Evolutionary conservation across 345 rosid genomes (phyloP), one percentile per base, ranked within the genome.

Genomic region (Salix udensis): DNA sequence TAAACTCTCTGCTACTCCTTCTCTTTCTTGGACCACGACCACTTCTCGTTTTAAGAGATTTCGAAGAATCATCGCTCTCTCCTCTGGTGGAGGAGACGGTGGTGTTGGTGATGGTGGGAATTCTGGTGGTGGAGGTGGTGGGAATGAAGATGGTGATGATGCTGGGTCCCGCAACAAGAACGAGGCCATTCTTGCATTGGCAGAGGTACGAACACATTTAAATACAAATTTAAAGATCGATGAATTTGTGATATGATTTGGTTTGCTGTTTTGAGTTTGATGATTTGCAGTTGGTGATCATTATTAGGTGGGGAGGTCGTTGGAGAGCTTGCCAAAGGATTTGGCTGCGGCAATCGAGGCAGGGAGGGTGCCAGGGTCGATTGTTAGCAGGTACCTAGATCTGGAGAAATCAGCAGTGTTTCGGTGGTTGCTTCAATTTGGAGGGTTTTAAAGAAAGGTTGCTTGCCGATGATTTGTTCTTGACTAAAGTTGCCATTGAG

Each of bases 401-500:
- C 83, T 89, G 73, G 91, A 91, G 81, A 85, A 85, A 58, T 87
- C 89, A 0, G 74, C 83, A 7, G 28, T 89, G 14, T 75, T 89
- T 31, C 64, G 86, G 40, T 87, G 91, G 93, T 77, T 89, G 86
- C 87, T 91, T 62, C 85, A 87, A 30, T 87, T 91, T 34, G 90
- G 88, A 26, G 96, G 93, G 37, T 89, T 89, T 89, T 66, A 89
- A 83, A 84, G 96, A 91, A 66, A 82, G 93, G 67, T 81, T 91
- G 83, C 86, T 89, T 53, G 93, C 89, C 5, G 96, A 91, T 74
- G 95, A 91, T 78, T 78, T 91, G 52, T 91, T 91, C 85, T 84
- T 89, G 78, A 74, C 90, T 26, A 91, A 91, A 79, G 91, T 91
- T 72, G 92, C 81, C 44, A 89, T 89, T 4, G 95, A 91, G 77